These are phyloP conservation scores for Aspergillus floridensis DNA, from an alignment of 2,329 filamentous ascomycete genomes.

Conservation along the genomic window DNA sequence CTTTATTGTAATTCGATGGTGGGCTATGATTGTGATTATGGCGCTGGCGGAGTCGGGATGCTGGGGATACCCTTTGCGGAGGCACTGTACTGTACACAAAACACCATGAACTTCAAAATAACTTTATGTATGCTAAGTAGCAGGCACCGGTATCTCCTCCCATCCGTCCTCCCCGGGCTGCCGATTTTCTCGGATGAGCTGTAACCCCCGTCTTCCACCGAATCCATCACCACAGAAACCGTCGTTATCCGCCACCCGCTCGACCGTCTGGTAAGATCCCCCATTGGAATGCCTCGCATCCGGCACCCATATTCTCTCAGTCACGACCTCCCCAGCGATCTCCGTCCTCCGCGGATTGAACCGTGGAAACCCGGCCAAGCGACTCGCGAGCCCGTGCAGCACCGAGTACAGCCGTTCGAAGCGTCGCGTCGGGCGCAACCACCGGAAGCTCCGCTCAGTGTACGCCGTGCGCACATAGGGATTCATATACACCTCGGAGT, in stretches of 20 bases:
- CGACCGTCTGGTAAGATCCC: conserved; percentile 31
- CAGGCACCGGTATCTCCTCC: conserved; percentile 19
- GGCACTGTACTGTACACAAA: no score
- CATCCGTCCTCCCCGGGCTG: conserved; percentile 36
- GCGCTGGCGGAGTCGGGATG: no score
- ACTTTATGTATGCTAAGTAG: background rate
- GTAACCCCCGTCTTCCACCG: conserved; percentile 34
- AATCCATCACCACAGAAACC: conserved; percentile 39
- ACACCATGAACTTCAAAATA: no score
- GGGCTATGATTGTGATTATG: no score
- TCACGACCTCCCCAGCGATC: conserved; percentile 51
- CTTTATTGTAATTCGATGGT: no score
- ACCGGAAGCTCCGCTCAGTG: conserved; percentile 53
- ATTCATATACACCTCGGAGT: conserved; percentile 67
- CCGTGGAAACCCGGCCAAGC: conserved; percentile 55
- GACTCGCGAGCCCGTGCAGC: conserved; percentile 58
- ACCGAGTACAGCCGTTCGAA: conserved; percentile 64
- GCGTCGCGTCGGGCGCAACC: conserved; percentile 58
- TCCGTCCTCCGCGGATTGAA: conserved; percentile 61
- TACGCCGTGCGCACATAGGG: conserved; percentile 73
- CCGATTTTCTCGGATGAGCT: conserved; percentile 36
- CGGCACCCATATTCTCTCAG: conserved; percentile 32
- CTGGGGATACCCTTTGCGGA: no score
- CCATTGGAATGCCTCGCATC: conserved; percentile 20
- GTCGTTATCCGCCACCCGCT: conserved; percentile 32